Base-by-base conservation (phyloP, 2,329 filamentous ascomycete genomes). In the Bipolaris cookei region DNA sequence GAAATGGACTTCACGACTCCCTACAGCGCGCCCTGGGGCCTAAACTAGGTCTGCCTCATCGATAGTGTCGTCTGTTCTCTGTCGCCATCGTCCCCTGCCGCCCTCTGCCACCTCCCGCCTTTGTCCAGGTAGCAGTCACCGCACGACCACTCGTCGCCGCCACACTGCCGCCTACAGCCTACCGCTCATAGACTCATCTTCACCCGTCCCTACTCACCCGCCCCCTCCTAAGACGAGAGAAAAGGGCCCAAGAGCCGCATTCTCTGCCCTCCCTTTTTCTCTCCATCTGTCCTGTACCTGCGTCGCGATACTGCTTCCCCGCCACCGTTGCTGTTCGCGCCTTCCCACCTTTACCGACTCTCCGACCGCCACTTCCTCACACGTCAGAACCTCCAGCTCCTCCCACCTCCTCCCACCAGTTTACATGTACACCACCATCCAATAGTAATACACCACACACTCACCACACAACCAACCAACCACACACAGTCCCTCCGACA, bases 1-100 rank as follows among this genome's bases (percentile, higher is more conserved):
- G 64, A 63, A 64, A 74, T 74, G 72, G 64, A 70, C 64, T 66
- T 68, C 63, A 70, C 69, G 59, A 74, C 68, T 65, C 62, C 70
- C 56, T 61, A 61, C 51, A 63, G 61, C 66, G 66, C 68, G 69
- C 67, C 67, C 67, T 64, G 59, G 62, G 68, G 69, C 70, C 69
- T 68, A 52, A 69, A 66, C 67, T 73, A 67, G 65, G 66, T 62
- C 55, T 56, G 52, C 59, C 57, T 56, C 59, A 45, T 39, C 49
- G 56, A 54, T 51, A 63, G 65, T 63, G 50, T 66, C 47, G 51
- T 50, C 63, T 61, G 53, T 58, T 57, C 47, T 53, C 63, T 65
- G 67, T 64, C 61, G 63, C 61, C 50, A 42, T 21, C 43, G 43
- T 34, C 39, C 20, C 56, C 52, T 38, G 30, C 45, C 57, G 48